These are phyloP conservation scores for Rusavskia elegans DNA, from an alignment of 495 filamentous ascomycete species.

Conservation along the genomic window DNA sequence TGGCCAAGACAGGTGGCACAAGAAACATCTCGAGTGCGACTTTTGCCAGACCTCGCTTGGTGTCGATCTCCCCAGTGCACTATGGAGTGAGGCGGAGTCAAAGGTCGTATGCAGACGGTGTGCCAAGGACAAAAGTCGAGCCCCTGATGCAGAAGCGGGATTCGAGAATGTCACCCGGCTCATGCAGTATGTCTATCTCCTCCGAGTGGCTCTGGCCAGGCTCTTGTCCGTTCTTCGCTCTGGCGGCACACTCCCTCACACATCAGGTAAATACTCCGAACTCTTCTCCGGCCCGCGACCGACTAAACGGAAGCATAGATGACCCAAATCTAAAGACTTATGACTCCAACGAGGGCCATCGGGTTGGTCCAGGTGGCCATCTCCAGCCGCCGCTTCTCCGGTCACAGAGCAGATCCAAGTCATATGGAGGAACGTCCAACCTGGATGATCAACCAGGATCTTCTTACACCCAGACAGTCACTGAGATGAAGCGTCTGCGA, in stretches of 20 bases:
- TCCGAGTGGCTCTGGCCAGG: slow-evolving; percentile 81
- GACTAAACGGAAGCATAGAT: slow-evolving; percentile 27
- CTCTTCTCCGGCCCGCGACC: neutral
- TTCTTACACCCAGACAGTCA: slow-evolving; percentile 88
- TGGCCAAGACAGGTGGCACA: slow-evolving; percentile 67
- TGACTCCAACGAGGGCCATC: slow-evolving; percentile 49
- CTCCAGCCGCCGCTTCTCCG: slow-evolving; percentile 35
- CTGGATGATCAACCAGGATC: slow-evolving; percentile 35
- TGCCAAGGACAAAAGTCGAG: slow-evolving; percentile 27
- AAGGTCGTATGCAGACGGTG: slow-evolving; percentile 57
- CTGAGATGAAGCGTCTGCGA: slow-evolving; percentile 78
- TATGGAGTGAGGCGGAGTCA: slow-evolving; percentile 47
- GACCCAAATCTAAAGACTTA: slow-evolving; percentile 55
- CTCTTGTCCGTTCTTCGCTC: slow-evolving; percentile 72
- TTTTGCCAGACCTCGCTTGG: slow-evolving; percentile 62
- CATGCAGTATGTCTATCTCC: slow-evolving; percentile 83
- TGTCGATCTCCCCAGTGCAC: slow-evolving; percentile 41
- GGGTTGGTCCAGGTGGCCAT: slow-evolving; percentile 23
- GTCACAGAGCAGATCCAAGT: slow-evolving; percentile 55
- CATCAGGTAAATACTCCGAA: slow-evolving; percentile 37
- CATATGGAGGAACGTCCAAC: slow-evolving; percentile 47
- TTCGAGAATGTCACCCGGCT: slow-evolving; percentile 62
- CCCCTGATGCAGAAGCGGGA: slow-evolving; percentile 31
- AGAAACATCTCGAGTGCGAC: slow-evolving; percentile 59
- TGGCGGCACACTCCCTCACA: slow-evolving; percentile 61